Conservation (phyloP, 1,139 yeast genomes). For the Debaryomyces sp. region DNA sequence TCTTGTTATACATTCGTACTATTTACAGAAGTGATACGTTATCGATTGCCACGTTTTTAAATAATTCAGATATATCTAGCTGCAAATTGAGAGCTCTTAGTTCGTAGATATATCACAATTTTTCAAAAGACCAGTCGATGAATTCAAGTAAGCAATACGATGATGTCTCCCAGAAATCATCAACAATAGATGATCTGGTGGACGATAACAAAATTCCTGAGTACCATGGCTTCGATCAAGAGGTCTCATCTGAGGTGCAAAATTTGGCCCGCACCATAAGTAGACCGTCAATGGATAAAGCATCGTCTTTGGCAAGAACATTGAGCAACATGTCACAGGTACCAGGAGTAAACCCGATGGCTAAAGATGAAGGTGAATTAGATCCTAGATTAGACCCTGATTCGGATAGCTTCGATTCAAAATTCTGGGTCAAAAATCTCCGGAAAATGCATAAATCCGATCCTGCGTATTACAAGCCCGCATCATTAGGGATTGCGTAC, state of each 20-base stretch:
- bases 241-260: slow-evolving; percentile 28
- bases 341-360: slow-evolving; percentile 5
- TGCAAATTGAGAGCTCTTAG: not conserved
- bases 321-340: slow-evolving; percentile 8
- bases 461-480: slow-evolving; percentile 23
- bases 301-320: slow-evolving; percentile 1
- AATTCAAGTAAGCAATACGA: not conserved
- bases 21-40: not conserved
- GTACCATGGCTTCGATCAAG: slow-evolving; percentile 30
- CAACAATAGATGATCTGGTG: not conserved
- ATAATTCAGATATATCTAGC: not conserved
- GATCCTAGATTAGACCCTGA: slow-evolving; percentile 22
- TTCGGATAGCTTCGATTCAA: slow-evolving; percentile 19
- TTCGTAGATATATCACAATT: not conserved
- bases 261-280: slow-evolving; percentile 36
- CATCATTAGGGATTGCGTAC: slow-evolving; percentile 22
- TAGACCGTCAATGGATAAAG: slow-evolving; percentile 19
- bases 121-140: not conserved
- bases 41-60: not conserved
- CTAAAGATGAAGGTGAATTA: not conserved
- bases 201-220: slow-evolving; percentile 26
- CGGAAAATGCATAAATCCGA: slow-evolving; percentile 21
- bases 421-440: slow-evolving; percentile 30
- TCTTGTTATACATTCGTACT: not conserved
- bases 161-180: not conserved